Evolutionary conservation across 2,329 filamentous ascomycete genomes (phyloP), one percentile per base, ranked within the genome.

Genomic region (Exserohilum turcica): DNA sequence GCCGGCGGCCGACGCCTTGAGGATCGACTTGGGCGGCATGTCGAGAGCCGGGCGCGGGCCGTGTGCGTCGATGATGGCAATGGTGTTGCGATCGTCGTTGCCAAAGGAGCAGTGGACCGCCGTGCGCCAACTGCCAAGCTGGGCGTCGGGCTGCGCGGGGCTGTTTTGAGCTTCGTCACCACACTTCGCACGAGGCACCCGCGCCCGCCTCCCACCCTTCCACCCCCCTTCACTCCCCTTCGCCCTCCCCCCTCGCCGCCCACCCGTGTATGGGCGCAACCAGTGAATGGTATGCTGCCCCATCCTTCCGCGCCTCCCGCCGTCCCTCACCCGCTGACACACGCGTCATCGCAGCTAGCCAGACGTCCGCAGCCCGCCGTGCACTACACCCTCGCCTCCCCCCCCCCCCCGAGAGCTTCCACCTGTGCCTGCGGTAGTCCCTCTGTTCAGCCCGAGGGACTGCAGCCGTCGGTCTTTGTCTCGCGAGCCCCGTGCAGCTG

Each of bases 1-100:
- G 7, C 4, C 21, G 21, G 21, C 21, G 1, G 36, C 16, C 21
- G 54, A 5, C 29, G 52, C 42, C 31, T 79, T 80, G 29, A 80
- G 68, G 18, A 80, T 80, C 31, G 78, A 78, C 61, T 76, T 79
- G 52, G 76, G 77, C 45, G 72, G 65, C 71, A 75, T 75, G 51
- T 43, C 54, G 10, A 24, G 27, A 18, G 8, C 36, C n/a, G n/a
- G n/a, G n/a, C n/a, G n/a, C n/a, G n/a, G n/a, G n/a, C n/a, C n/a
- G 31, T 27, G 29, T 9, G 36, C 13, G 31, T 48, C 52, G 37
- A 48, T 8, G 43, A 31, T 31, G 44, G 45, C 29, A 36, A 43
- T 48, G 43, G 48, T 46, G 42, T 31, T 42, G 44, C 19, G 51
- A 54, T 54, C 51, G 51, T 39, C 51, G 46, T 24, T 33, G 46